phyloP scores from a whole-genome alignment of 495 filamentous ascomycete species.

The Haplographium delicatum region DNA sequence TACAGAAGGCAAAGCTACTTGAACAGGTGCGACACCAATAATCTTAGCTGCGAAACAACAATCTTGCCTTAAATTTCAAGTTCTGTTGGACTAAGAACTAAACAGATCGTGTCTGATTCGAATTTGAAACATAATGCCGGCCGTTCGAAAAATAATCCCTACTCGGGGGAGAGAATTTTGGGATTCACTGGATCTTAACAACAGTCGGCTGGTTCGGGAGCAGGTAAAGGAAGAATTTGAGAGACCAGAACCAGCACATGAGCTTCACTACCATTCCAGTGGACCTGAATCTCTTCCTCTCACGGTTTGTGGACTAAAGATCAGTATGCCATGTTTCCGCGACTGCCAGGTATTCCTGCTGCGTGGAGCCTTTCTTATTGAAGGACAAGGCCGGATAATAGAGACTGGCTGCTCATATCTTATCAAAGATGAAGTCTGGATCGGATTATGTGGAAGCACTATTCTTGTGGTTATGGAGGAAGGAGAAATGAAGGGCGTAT shows the following conservation, averaged over 20 bases:
- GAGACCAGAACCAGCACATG: conserved; percentile 10
- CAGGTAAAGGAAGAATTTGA: conserved; percentile 7
- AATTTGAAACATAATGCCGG: conserved; percentile 7
- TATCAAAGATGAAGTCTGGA: conserved; percentile 13
- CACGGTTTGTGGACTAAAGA: neutral
- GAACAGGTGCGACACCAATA: too few relatives aligned
- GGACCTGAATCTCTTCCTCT: too few relatives aligned
- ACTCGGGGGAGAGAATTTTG: conserved; percentile 11
- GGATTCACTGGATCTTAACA: conserved; percentile 11
- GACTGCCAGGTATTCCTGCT: conserved; percentile 16
- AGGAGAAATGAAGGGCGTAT: conserved; percentile 10
- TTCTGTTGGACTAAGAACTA: too few relatives aligned
- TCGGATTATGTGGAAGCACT: conserved; percentile 10
- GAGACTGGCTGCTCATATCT: conserved; percentile 10
- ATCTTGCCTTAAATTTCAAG: too few relatives aligned
- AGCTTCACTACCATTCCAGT: conserved; percentile 11
- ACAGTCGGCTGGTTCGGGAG: conserved; percentile 9
- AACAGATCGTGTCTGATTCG: too few relatives aligned
- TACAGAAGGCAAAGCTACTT: too few relatives aligned
- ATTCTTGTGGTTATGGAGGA: conserved; percentile 15
- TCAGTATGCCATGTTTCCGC: conserved; percentile 12
- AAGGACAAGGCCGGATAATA: conserved; percentile 11
- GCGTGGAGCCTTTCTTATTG: conserved; percentile 6
- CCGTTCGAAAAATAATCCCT: conserved; percentile 8
- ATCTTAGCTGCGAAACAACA: too few relatives aligned